Evolutionary conservation across 73 alveolate genomes (phyloP).

Genomic region (Diophrys appendiculata): DNA sequence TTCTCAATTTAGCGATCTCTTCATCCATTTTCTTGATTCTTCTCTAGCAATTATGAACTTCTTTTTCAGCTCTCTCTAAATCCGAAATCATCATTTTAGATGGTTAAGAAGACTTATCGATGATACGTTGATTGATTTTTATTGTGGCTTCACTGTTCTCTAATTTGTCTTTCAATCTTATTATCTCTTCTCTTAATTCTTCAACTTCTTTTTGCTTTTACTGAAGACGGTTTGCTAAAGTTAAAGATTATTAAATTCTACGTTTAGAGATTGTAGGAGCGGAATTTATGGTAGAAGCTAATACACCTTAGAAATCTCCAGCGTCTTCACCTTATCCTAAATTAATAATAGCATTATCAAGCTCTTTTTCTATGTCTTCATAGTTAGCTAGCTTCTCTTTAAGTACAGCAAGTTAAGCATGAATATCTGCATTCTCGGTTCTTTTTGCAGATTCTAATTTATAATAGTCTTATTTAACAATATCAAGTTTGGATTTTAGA

Average conservation of each 20-base stretch:
- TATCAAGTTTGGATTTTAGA: conserved; percentile 71
- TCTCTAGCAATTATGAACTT: conserved; percentile 39
- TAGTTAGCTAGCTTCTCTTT: conserved; percentile 80
- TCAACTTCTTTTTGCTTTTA: conserved; percentile 79
- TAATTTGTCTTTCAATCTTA: conserved; percentile 43
- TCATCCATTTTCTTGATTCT: conserved; percentile 70
- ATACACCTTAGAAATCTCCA: conserved; percentile 57
- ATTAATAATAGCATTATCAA: conserved; percentile 83
- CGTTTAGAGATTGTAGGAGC: conserved; percentile 90
- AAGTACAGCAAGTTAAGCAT: conserved; percentile 80
- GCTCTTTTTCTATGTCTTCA: conserved; percentile 85
- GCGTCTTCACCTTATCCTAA: conserved; percentile 67
- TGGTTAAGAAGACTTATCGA: conserved; percentile 62
- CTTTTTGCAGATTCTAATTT: conserved; percentile 68
- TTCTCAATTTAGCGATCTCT: conserved; percentile 57
- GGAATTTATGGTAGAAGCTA: conserved; percentile 56
- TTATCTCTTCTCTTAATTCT: conserved; percentile 40
- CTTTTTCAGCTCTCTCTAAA: conserved; percentile 54
- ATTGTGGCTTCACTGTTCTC: conserved; percentile 62
- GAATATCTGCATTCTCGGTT: conserved; percentile 66
- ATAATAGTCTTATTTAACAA: conserved; percentile 80
- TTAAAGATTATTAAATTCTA: conserved; percentile 76
- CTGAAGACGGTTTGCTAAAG: conserved; percentile 79
- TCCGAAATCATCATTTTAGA: conserved; percentile 46
- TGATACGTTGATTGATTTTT: conserved; percentile 56